Conservation (phyloP, 2,329 filamentous ascomycete species). For the Sporothrix pseudoabietina region DNA sequence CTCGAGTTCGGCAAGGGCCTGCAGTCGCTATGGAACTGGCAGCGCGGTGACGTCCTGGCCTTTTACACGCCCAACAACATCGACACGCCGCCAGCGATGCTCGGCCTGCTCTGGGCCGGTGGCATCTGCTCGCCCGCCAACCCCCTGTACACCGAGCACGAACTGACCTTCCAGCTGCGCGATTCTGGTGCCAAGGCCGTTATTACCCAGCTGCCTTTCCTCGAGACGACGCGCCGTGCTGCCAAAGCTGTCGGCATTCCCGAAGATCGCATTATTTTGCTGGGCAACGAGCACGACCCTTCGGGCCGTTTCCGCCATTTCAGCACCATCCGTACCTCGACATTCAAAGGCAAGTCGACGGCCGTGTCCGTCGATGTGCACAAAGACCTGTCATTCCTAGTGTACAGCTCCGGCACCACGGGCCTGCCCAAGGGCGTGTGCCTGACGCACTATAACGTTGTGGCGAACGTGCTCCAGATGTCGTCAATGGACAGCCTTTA, state of each 20-base stretch:
- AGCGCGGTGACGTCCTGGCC: conserved; percentile 78
- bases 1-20: conserved; percentile 80
- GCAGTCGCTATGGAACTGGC: conserved; percentile 72
- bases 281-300: conserved; percentile 69
- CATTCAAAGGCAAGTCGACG: conserved; percentile 52
- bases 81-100: conserved; percentile 75
- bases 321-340: conserved; percentile 60
- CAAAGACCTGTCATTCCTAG: conserved; percentile 78
- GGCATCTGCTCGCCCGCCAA: conserved; percentile 84
- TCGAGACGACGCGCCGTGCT: conserved; percentile 67
- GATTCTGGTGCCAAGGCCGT: conserved; percentile 75
- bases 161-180: conserved; percentile 81
- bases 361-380: conserved; percentile 59
- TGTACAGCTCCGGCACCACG: conserved; percentile 89
- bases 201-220: conserved; percentile 69
- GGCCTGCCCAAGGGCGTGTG: conserved; percentile 90
- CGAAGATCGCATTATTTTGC: conserved; percentile 70
- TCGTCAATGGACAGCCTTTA: conserved; percentile 56
- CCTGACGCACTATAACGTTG: conserved; percentile 79
- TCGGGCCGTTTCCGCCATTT: conserved; percentile 68
- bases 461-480: conserved; percentile 69
- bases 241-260: conserved; percentile 70
- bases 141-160: conserved; percentile 79
- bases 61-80: conserved; percentile 85
- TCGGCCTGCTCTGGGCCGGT: conserved; percentile 81